Conservation (phyloP, 2,329 filamentous ascomycete genomes). For the Chaetothyriales sp. region DNA sequence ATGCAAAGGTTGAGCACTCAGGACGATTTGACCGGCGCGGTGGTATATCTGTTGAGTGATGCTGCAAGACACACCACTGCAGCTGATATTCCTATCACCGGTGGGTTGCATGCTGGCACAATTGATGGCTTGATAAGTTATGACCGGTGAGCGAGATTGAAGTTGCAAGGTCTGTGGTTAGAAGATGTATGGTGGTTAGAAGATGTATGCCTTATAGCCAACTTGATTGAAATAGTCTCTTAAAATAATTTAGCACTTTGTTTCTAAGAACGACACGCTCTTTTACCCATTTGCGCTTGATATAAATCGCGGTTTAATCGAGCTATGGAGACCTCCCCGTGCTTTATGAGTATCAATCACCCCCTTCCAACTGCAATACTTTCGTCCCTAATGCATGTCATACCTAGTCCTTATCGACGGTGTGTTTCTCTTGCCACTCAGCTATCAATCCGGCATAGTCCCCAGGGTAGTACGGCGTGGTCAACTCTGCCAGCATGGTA, state of each 20-base stretch:
- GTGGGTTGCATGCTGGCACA: constrained; percentile 22
- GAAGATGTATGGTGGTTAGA: no score
- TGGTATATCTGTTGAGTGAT: constrained; percentile 34
- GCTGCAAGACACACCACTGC: constrained; percentile 31
- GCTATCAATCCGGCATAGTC: constrained; percentile 30
- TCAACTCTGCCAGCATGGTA: constrained; percentile 20
- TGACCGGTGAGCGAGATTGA: background rate
- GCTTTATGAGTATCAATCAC: background rate
- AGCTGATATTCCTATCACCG: constrained; percentile 33
- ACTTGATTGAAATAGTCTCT: background rate
- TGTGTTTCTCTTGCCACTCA: constrained; percentile 21
- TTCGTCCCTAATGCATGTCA: no score
- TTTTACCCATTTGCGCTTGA: background rate
- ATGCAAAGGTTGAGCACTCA: constrained; percentile 47
- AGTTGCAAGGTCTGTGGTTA: no score
- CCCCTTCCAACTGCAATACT: background rate
- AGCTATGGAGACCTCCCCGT: background rate
- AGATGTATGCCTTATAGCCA: no score
- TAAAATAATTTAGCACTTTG: background rate
- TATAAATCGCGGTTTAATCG: background rate
- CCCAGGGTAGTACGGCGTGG: constrained; percentile 26
- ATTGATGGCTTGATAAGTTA: constrained; percentile 1
- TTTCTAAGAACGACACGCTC: background rate
- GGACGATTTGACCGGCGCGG: constrained; percentile 30
- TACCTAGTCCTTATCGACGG: background rate